phyloP scores from a whole-genome alignment of 257 asterid genomes.

The Leptodermis oblonga region DNA sequence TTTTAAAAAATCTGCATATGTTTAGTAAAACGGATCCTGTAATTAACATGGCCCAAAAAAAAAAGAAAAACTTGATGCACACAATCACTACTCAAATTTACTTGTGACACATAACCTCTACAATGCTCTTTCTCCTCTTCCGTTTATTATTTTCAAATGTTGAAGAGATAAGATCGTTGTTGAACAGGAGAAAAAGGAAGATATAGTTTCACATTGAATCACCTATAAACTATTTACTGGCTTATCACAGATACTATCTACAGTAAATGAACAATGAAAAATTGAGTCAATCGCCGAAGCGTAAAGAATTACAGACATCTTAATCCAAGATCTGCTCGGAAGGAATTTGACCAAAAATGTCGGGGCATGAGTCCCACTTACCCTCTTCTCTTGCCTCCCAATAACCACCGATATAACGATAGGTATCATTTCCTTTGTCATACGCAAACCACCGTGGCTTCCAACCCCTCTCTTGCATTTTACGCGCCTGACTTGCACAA shows the following conservation, averaged over 20 bases:
- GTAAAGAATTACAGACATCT: slow-evolving; percentile 4
- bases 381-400: slow-evolving; percentile 90
- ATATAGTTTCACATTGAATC: not conserved
- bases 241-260: not conserved
- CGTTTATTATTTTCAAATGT: no score
- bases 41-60: no score
- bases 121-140: no score
- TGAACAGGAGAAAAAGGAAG: not conserved
- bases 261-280: not conserved
- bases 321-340: slow-evolving; percentile 50
- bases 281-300: not conserved
- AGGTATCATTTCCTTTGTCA: slow-evolving; percentile 48
- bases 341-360: slow-evolving; percentile 71
- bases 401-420: slow-evolving; percentile 71
- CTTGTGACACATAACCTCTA: no score
- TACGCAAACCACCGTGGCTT: slow-evolving; percentile 76
- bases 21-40: no score
- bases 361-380: slow-evolving; percentile 80
- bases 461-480: slow-evolving; percentile 95
- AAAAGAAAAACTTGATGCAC: no score
- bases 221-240: not conserved
- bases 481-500: slow-evolving; percentile 54
- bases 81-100: no score
- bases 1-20: no score
- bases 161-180: no score